Conservation (phyloP, 2,329 filamentous ascomycete species). For the Neopestalotiopsis sp. region DNA sequence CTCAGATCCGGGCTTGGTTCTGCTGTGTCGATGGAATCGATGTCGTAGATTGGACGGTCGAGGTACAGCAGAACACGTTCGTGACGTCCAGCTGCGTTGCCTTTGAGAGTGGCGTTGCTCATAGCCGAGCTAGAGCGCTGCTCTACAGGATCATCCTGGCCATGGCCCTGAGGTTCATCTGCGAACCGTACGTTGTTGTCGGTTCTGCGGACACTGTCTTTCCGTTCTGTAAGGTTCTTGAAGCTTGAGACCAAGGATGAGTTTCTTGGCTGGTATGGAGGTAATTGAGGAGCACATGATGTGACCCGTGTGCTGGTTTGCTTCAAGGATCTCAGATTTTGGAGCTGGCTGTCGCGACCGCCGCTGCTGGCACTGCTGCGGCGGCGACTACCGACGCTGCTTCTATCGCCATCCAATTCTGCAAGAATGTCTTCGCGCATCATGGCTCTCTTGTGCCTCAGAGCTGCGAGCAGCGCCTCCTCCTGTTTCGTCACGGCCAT, state of each 20-base stretch:
- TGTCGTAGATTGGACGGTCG: constrained; percentile 34
- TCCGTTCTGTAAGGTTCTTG: constrained; percentile 13
- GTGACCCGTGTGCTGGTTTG: not conserved
- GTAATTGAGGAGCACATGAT: constrained; percentile 11
- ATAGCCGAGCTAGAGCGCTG: constrained; percentile 6
- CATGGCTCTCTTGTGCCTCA: constrained; percentile 61
- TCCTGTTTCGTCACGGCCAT: constrained; percentile 66
- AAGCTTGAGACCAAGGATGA: constrained; percentile 16
- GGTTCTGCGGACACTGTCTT: constrained; percentile 6
- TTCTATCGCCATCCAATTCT: constrained; percentile 42
- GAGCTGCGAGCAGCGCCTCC: constrained; percentile 62
- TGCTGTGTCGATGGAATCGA: constrained; percentile 30
- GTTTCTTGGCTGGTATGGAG: constrained; percentile 3
- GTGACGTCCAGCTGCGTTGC: constrained; percentile 21
- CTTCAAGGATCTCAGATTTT: not conserved
- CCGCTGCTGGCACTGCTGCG: not conserved
- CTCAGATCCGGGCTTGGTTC: constrained; percentile 31
- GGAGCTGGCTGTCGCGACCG: not conserved
- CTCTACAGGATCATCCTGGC: not conserved
- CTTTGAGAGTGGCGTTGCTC: constrained; percentile 9
- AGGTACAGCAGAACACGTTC: constrained; percentile 40
- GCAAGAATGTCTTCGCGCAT: constrained; percentile 56
- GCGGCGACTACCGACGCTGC: constrained; percentile 10
- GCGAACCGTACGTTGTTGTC: constrained; percentile 17
- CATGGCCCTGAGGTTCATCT: not conserved